phyloP scores from a whole-genome alignment of 352 stramenopile genomes.

The Pythium brachiatum region DNA sequence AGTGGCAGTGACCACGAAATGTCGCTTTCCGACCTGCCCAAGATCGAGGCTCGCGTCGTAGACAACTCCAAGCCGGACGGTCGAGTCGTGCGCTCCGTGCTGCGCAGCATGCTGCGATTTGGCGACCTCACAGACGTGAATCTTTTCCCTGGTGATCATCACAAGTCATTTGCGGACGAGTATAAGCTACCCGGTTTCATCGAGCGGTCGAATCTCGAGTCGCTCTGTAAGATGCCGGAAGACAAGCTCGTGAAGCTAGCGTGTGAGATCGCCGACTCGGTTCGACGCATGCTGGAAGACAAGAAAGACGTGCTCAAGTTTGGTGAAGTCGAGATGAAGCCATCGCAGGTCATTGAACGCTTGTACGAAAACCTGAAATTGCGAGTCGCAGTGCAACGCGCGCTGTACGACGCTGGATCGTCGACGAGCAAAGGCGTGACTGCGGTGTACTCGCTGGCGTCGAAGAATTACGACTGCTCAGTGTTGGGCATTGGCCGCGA shows the following conservation, averaged over 20 bases:
- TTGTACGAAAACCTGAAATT: constrained; percentile 87
- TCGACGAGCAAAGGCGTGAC: constrained; percentile 37
- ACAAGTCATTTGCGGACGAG: constrained; percentile 68
- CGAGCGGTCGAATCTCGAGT: constrained; percentile 53
- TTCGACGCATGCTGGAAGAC: constrained; percentile 50
- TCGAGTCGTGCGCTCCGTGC: constrained; percentile 66
- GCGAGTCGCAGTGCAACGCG: constrained; percentile 75
- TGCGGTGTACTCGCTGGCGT: constrained; percentile 63
- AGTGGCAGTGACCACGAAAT: constrained; percentile 28
- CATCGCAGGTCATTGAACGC: constrained; percentile 73
- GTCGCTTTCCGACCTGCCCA: constrained; percentile 22
- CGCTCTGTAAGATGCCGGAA: constrained; percentile 50
- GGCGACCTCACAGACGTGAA: constrained; percentile 75
- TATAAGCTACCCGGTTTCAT: constrained; percentile 79
- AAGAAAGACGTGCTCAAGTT: constrained; percentile 78
- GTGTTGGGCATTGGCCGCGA: constrained; percentile 64
- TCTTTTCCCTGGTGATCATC: constrained; percentile 38
- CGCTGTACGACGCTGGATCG: constrained; percentile 46
- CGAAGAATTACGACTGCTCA: constrained; percentile 63
- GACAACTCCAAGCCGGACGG: constrained; percentile 45
- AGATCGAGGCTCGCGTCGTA: constrained; percentile 34
- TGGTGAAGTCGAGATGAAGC: constrained; percentile 69
- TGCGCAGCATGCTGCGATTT: constrained; percentile 72
- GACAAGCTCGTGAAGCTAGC: constrained; percentile 58
- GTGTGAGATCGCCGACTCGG: constrained; percentile 58